Evolutionary conservation across 345 rosid genomes (phyloP), one percentile per base, ranked within the genome.

Genomic region (Chamaenerion angustifolium): DNA sequence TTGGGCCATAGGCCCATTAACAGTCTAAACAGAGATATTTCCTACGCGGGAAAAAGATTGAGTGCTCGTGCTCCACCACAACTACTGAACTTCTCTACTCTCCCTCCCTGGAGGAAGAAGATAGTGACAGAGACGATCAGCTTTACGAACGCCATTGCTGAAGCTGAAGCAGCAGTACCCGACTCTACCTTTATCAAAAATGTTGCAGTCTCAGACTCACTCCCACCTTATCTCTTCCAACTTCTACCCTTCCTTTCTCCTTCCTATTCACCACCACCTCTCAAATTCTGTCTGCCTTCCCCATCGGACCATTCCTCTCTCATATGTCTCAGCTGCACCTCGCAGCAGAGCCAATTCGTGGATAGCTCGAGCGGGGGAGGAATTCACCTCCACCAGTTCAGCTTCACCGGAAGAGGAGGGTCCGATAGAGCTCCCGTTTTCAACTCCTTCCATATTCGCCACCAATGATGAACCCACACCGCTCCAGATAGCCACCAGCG

Each of bases 401-500:
- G 65, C 49, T 51, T 5, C 63, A 11, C 16, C 55, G 10, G 72
- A 56, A 21, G 89, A 71, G 46, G 85, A 64, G 1, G 98, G 95
- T 43, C 95, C 95, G 3, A 3, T 79, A 6, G 88, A 90, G 76
- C 79, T 90, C 15, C 71, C 82, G 4, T 64, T 70, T 35, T 59
- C 88, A 10, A 49, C 71, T 3, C 45, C 79, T 48, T 60, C 82
- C 45, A 67, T 90, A 15, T 81, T 90, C 59, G 76, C 96, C 27
- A 75, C 88, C 53, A 48, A 77, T 13, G 92, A 90, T 56, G 84
- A 83, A 15, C 94, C 98, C 52, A 55, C 87, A 12, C 63, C 83
- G 16, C 64, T 86, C 57, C 98, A 86, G 42, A 68, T 84, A 10
- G 77, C 95, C 65, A 77, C 94, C 49, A 83, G 95, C 52, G 80